phyloP scores from a whole-genome alignment of 352 stramenopile genomes.

The Phytophthora tentaculata region DNA sequence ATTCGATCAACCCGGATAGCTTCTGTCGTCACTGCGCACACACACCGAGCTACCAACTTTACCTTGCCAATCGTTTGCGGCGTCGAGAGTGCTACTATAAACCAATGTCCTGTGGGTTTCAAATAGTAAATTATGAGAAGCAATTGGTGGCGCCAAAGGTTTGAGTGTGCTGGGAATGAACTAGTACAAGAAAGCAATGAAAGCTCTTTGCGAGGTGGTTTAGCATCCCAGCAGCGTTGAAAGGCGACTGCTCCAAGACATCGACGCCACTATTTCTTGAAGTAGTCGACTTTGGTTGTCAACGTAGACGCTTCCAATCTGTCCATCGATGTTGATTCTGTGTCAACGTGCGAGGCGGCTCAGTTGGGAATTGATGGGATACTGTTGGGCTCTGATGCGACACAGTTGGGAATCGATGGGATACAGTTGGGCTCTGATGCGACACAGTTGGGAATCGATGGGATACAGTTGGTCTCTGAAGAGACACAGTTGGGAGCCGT shows the following conservation, averaged over 20 bases:
- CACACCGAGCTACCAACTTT: background rate
- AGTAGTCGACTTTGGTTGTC: too few relatives aligned
- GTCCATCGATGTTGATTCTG: too few relatives aligned
- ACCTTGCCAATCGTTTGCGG: background rate
- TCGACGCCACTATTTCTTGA: too few relatives aligned
- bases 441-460: background rate
- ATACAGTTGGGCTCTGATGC: background rate
- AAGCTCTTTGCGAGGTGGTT: background rate
- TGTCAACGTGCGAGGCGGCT: too few relatives aligned
- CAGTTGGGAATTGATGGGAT: too few relatives aligned
- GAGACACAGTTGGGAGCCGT: too few relatives aligned
- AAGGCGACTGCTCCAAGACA: too few relatives aligned
- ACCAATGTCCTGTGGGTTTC: background rate
- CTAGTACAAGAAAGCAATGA: background rate
- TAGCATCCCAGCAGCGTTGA: too few relatives aligned
- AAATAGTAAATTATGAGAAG: background rate
- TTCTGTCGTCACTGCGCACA: background rate
- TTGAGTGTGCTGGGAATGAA: background rate
- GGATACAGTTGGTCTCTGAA: background rate
- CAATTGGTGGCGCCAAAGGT: background rate
- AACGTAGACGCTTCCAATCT: too few relatives aligned
- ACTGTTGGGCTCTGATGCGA: background rate
- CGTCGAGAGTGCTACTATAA: background rate
- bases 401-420: too few relatives aligned
- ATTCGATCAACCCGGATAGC: background rate